Conservation (phyloP, 2,329 filamentous ascomycete genomes). For the Fusarium mangiferae region DNA sequence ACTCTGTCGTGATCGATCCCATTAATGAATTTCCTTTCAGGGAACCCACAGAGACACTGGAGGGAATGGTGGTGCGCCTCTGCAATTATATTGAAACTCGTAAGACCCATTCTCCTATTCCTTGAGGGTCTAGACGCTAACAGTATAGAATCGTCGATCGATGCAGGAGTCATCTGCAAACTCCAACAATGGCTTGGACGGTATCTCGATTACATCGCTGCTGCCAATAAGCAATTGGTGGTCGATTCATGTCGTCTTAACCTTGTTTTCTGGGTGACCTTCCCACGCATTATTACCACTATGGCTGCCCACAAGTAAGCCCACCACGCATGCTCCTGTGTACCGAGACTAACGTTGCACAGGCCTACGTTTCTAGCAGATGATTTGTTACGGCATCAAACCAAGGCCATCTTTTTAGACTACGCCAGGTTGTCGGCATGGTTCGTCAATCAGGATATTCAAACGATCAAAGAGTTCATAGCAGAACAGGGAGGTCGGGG, state of each 20-base stretch:
- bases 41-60: constrained; percentile 45
- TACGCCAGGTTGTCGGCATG: constrained; percentile 63
- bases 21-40: constrained; percentile 59
- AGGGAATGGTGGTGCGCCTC: constrained; percentile 50
- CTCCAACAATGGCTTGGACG: constrained; percentile 62
- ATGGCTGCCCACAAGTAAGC: constrained; percentile 55
- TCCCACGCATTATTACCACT: constrained; percentile 60
- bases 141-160: constrained; percentile 53
- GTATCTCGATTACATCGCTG: constrained; percentile 56
- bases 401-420: constrained; percentile 50
- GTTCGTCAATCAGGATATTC: constrained; percentile 61
- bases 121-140: constrained; percentile 28
- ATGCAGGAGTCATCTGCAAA: constrained; percentile 56
- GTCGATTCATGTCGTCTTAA: constrained; percentile 58
- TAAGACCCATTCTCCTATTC: constrained; percentile 30
- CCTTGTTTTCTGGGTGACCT: constrained; percentile 60
- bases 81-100: constrained; percentile 51
- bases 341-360: constrained; percentile 4
- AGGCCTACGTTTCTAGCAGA: constrained; percentile 43
- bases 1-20: constrained; percentile 52
- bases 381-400: constrained; percentile 45
- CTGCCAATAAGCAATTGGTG: constrained; percentile 48
- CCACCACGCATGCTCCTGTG: background rate
- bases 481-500: constrained; percentile 12
- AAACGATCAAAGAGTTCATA: constrained; percentile 31